Conservation (phyloP, 768 basidiomycete species). For the Tubosaeta brunneosetosa region DNA sequence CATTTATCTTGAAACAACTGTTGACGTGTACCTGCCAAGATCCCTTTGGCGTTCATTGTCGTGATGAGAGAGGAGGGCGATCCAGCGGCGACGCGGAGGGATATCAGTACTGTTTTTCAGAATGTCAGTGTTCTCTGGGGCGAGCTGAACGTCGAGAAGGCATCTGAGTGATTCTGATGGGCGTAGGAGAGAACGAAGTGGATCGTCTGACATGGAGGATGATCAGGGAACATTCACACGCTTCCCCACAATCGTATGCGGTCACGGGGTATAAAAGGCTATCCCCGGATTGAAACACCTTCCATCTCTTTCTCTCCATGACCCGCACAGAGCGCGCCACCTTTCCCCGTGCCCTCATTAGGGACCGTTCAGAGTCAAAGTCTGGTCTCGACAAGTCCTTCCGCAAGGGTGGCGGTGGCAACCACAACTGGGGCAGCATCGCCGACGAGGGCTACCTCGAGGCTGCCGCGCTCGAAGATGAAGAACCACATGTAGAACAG, state of each 20-base stretch:
- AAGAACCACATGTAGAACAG: constrained; percentile 39
- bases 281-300: background rate
- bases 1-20: background rate
- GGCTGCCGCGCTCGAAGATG: constrained; percentile 54
- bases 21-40: constrained; percentile 45
- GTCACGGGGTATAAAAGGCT: background rate
- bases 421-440: constrained; percentile 82
- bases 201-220: constrained; percentile 10
- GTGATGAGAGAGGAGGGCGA: constrained; percentile 50
- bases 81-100: constrained; percentile 7
- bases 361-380: constrained; percentile 77
- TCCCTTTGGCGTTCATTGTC: constrained; percentile 40
- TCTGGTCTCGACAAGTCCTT: constrained; percentile 67
- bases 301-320: constrained; percentile 41
- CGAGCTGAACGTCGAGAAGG: constrained; percentile 37
- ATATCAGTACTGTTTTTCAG: background rate
- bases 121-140: constrained; percentile 3
- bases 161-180: constrained; percentile 45
- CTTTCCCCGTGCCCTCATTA: constrained; percentile 65
- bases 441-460: constrained; percentile 60
- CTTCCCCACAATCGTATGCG: constrained; percentile 21
- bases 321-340: constrained; percentile 75
- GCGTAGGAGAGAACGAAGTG: constrained; percentile 25
- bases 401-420: constrained; percentile 76
- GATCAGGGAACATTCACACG: constrained; percentile 21